Conservation (phyloP, 257 asterid genomes). For the Salvia miltiorrhiza region DNA sequence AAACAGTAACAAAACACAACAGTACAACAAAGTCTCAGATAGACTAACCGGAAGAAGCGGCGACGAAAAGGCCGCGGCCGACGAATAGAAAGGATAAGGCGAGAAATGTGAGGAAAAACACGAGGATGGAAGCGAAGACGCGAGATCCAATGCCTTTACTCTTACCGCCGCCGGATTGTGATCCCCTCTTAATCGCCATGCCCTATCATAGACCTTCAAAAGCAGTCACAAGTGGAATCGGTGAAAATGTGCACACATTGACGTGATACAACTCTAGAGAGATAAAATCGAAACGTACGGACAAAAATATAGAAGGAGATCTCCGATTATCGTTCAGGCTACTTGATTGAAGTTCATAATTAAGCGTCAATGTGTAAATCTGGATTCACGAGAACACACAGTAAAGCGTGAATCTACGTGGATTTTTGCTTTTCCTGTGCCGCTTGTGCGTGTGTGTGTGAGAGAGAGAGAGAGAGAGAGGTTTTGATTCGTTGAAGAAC, state of each 20-base stretch:
- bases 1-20: neutral
- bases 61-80: slow-evolving; percentile 42
- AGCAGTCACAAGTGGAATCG: slow-evolving; percentile 20
- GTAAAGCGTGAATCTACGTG: neutral
- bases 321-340: slow-evolving; percentile 23
- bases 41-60: slow-evolving; percentile 49
- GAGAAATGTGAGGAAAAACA: slow-evolving; percentile 28
- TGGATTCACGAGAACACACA: neutral
- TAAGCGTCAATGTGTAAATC: neutral
- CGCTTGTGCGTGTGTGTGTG: slow-evolving; percentile 1
- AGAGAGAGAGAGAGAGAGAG: neutral
- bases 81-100: slow-evolving; percentile 37
- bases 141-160: slow-evolving; percentile 45
- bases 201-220: slow-evolving; percentile 36
- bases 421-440: neutral
- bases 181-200: slow-evolving; percentile 50
- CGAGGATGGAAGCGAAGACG: slow-evolving; percentile 21
- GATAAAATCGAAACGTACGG: slow-evolving; percentile 15
- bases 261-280: neutral
- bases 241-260: slow-evolving; percentile 15
- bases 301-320: slow-evolving; percentile 16
- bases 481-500: slow-evolving; percentile 4
- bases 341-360: slow-evolving; percentile 13
- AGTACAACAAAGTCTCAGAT: neutral
- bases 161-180: slow-evolving; percentile 26